Evolutionary conservation across 179 eudicot species (phyloP), one percentile per base, ranked within the genome.

Genomic region (Drosera spatulata): DNA sequence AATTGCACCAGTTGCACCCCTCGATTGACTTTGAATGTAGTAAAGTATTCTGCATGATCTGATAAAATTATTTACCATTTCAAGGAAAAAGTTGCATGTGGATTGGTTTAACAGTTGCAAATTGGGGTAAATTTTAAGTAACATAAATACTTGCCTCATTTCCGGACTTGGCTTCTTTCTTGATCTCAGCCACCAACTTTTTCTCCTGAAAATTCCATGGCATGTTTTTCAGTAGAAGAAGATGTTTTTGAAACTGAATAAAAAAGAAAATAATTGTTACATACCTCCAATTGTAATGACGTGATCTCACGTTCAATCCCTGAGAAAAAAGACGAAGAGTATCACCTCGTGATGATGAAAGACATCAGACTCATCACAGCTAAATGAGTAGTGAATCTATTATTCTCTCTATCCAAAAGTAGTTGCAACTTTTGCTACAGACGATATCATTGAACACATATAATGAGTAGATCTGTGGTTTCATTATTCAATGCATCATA

Each of bases 131-230:
- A 7, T 2, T 50, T 11, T 4, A 15, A 8, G 53, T 11, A 4
- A 5, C n/a, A 11, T 1, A 15, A 37, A 53, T 15, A 43, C 66
- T 47, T 61, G 71, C 91, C 85, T 84, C 91, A 67, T 84, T 84
- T 63, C 91, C 91, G 43, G 77, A 75, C 75, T 84, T 84, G 38
- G 90, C 91, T 48, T 82, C 80, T 72, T 77, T 84, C 81, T 84
- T 82, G 61, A 82, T 84, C 75, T 84, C 90, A 5, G 85, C 86
- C 53, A 81, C 84, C 60, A 84, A 81, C 61, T 73, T 81, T 71
- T 77, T 84, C 64, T 84, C 90, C 90, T 84, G 81, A 13, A 62
- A 53, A 37, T 53, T 37, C 65, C 52, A 38, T 47, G 55, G 53
- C 12, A 60, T 15, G 38, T 55, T 7, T 37, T 11, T 14, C n/a